phyloP scores from a whole-genome alignment of 2,329 filamentous ascomycete species.

The Aspergillus alliaceus region DNA sequence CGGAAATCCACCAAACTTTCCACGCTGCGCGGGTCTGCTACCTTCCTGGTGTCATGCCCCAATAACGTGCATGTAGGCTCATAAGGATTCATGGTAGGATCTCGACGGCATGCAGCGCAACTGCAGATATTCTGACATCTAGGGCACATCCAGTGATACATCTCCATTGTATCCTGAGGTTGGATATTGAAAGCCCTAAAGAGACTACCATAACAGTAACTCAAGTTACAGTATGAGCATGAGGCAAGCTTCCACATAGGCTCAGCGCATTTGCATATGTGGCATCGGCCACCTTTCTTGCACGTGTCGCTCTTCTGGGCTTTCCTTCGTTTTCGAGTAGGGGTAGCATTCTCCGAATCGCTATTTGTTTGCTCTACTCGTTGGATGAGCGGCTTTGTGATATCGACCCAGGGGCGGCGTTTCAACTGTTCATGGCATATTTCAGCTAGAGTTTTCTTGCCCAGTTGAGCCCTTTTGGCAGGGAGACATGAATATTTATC shows the following conservation, averaged over 20 bases:
- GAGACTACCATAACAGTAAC: constrained; percentile 90
- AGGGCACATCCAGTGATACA: constrained; percentile 83
- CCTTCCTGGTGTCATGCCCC: constrained; percentile 84
- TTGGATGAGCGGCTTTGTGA: constrained; percentile 58
- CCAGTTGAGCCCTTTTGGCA: constrained; percentile 64
- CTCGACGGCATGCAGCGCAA: constrained; percentile 73
- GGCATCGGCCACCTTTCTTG: constrained; percentile 62
- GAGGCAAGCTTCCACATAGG: constrained; percentile 80
- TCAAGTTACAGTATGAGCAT: constrained; percentile 72
- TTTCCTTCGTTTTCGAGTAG: constrained; percentile 65
- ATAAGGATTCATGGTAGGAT: constrained; percentile 71
- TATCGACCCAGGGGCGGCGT: constrained; percentile 77
- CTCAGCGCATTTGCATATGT: constrained; percentile 79
- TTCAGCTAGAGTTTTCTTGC: constrained; percentile 80
- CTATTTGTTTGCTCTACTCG: constrained; percentile 39
- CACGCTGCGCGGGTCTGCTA: constrained; percentile 87
- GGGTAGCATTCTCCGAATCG: constrained; percentile 59
- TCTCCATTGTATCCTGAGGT: constrained; percentile 78
- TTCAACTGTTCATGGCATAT: constrained; percentile 90
- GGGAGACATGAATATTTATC: constrained; percentile 61
- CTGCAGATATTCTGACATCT: constrained; percentile 85
- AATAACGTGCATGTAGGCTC: constrained; percentile 83
- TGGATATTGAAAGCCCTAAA: constrained; percentile 89
- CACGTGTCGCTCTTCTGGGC: constrained; percentile 49
- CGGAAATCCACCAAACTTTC: constrained; percentile 90